Evolutionary conservation across 1,284 basidiomycete species (phyloP), one percentile per base, ranked within the genome.

Genomic region (Xerocomus amazonicus): DNA sequence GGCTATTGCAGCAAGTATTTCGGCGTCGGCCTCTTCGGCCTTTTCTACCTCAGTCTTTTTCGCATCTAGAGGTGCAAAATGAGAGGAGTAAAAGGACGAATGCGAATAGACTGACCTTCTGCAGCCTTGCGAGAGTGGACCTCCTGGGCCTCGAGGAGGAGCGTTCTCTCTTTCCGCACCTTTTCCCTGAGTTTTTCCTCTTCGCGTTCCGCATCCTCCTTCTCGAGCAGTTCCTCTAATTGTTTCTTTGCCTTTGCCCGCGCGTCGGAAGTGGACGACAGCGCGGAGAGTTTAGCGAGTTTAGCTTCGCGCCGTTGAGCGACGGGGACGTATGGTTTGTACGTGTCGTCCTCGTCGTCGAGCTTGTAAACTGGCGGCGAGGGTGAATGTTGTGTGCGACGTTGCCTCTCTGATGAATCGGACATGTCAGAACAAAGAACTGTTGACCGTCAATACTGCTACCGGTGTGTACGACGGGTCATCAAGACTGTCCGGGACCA

Each of bases 131-230:
- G 76, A 31, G 78, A 78, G 66, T 95, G 92, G 23, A 97, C 93
- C 65, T 97, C 92, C 69, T 96, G 92, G 0, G 94, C 94, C 63
- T 95, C 91, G 61, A 93, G 72, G 46, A 97, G 71, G 47, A 97
- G 70, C 0, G 93, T 96, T 57, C 91, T 74, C 67, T 93, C 89
- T 65, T 83, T 87, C 51, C 92, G 73, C 19, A 83, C 80, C 66
- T 80, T 84, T 62, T 95, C 90, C 53, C 78, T 79, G 27, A 75
- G 73, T 35, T 75, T 67, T 62, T 94, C 88, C 61, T 90, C 87
- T 61, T 92, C 87, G 43, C 79, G 76, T 50, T 90, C 83, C 36
- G 79, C 84, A 61, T 90, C 84, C 63, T 87, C 81, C 41, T 75
- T 78, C 61, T 86, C 84, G 41, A 87, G 80, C 47, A 81, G 70